Percentiles rank a stretch among this genome's conserved stretches.
These are phyloP conservation scores for Eucalyptus regnans DNA, from an alignment of 345 rosid species.

Conservation along the genomic window DNA sequence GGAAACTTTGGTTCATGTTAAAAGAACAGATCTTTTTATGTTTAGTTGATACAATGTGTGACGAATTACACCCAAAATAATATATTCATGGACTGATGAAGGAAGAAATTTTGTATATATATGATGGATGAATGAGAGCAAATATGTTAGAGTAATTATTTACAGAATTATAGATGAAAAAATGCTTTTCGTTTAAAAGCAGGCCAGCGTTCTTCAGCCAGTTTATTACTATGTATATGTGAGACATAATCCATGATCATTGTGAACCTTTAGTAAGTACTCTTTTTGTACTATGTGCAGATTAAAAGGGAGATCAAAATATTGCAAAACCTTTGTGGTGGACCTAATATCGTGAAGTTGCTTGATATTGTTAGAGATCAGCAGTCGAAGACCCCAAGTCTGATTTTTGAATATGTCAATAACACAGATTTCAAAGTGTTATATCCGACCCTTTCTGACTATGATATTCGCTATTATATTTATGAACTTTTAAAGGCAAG, in stretches of 20 bases:
- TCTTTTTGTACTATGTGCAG: conserved; percentile 20
- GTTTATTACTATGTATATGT: not conserved
- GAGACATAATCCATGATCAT: not conserved
- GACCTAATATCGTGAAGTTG: conserved; percentile 86
- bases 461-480: conserved; percentile 79
- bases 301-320: conserved; percentile 97
- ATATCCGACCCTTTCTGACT: conserved; percentile 81
- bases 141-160: not conserved
- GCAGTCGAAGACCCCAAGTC: conserved; percentile 92
- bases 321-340: conserved; percentile 95
- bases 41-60: not conserved
- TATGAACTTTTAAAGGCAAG: conserved; percentile 83
- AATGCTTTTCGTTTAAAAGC: not conserved
- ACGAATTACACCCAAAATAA: not conserved
- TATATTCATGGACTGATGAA: not conserved
- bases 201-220: not conserved
- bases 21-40: not conserved
- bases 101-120: not conserved
- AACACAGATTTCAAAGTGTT: conserved; percentile 93
- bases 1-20: not conserved
- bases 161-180: not conserved
- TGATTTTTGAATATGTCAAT: conserved; percentile 86
- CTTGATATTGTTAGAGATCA: conserved; percentile 97
- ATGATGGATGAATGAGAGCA: not conserved
- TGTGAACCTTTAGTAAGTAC: not conserved